Conservation (phyloP, 805 yeast genomes). For the Ogataea nakhonphanomensis region DNA sequence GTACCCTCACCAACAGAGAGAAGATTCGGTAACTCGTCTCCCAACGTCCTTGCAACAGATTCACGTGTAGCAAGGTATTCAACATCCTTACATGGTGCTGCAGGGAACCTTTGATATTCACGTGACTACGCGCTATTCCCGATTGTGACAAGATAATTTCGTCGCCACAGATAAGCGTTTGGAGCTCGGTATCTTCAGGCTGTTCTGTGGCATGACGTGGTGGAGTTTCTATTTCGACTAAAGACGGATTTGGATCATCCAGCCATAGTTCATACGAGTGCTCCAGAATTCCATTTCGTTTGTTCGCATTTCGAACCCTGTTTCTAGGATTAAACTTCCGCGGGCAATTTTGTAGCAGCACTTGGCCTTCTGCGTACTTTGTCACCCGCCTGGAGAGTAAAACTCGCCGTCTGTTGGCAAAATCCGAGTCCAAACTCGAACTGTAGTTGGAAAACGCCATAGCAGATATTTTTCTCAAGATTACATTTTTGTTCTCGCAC, state of each 20-base stretch:
- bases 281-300: slow-evolving; percentile 17
- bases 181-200: slow-evolving; percentile 6
- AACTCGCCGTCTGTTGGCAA: slow-evolving; percentile 5
- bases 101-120: slow-evolving; percentile 14
- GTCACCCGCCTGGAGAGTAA: slow-evolving; percentile 6
- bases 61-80: slow-evolving; percentile 45
- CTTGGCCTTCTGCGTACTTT: slow-evolving; percentile 6
- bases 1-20: slow-evolving; percentile 45
- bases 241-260: slow-evolving; percentile 2
- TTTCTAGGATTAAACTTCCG: slow-evolving; percentile 12
- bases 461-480: background rate
- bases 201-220: no score
- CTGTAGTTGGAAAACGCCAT: slow-evolving; percentile 7
- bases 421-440: slow-evolving; percentile 8
- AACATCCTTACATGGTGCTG: slow-evolving; percentile 28
- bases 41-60: slow-evolving; percentile 52
- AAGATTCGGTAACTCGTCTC: slow-evolving; percentile 50
- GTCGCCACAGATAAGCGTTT: slow-evolving; percentile 11
- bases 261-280: slow-evolving; percentile 24
- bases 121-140: slow-evolving; percentile 16
- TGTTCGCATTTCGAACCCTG: slow-evolving; percentile 12
- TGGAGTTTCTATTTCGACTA: slow-evolving; percentile 2
- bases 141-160: slow-evolving; percentile 12
- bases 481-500: slow-evolving; percentile 8
- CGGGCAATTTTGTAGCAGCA: background rate